phyloP scores from a whole-genome alignment of 1,139 yeast genomes.

The Suhomyces taliae region DNA sequence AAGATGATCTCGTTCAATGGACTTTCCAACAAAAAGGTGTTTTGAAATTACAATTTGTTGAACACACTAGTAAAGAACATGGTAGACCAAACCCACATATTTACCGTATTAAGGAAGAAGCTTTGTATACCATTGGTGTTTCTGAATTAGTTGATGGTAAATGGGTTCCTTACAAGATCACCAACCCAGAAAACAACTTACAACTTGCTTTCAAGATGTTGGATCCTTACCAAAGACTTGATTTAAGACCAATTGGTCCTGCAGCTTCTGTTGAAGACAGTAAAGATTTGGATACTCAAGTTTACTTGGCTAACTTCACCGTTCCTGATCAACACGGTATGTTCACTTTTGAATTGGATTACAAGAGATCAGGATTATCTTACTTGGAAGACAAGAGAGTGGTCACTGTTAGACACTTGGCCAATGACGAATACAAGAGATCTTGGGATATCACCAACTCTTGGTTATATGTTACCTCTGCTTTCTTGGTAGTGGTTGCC shows the following conservation, averaged over 20 bases:
- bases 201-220: conserved; percentile 89
- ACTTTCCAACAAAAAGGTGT: conserved; percentile 68
- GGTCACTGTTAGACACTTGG: conserved; percentile 88
- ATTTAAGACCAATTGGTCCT: conserved; percentile 48
- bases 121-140: conserved; percentile 63
- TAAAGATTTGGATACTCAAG: conserved; percentile 41
- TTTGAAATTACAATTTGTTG: conserved; percentile 54
- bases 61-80: conserved; percentile 52
- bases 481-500: conserved; percentile 64
- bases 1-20: conserved; percentile 66
- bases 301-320: conserved; percentile 50
- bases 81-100: conserved; percentile 37
- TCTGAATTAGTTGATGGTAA: conserved; percentile 59
- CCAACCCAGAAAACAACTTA: conserved; percentile 51
- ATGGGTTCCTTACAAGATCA: conserved; percentile 67
- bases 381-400: conserved; percentile 65
- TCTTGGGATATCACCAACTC: conserved; percentile 92
- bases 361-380: conserved; percentile 76
- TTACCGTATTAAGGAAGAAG: conserved; percentile 75
- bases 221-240: conserved; percentile 90
- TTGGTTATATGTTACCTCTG: conserved; percentile 83
- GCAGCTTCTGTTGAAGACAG: conserved; percentile 45
- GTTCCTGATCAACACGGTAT: conserved; percentile 97
- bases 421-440: conserved; percentile 93
- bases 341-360: conserved; percentile 82